These are phyloP conservation scores for Leptographium flavum DNA, from an alignment of 2,329 filamentous ascomycete genomes.

Conservation along the genomic window DNA sequence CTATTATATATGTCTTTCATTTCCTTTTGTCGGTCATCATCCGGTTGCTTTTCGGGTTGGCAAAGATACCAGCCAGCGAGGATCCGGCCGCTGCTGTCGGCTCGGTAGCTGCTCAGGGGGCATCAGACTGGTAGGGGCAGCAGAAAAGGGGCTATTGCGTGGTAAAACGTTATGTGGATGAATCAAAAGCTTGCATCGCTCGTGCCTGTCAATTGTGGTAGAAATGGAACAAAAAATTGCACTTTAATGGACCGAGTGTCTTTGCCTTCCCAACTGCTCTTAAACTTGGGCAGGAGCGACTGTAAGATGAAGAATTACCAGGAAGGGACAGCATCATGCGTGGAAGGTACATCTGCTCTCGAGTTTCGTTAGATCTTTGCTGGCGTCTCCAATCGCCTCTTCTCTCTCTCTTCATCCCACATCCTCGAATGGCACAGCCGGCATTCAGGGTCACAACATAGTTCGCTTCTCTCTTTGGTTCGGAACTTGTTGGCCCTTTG, in stretches of 20 bases:
- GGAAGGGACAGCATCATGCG: too few species aligned
- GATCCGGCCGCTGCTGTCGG: constrained; percentile 1
- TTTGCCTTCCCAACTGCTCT: not conserved
- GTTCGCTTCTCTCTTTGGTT: not conserved
- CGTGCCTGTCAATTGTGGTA: too few species aligned
- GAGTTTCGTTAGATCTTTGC: too few species aligned
- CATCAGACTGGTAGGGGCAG: too few species aligned
- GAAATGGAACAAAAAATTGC: not conserved
- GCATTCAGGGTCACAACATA: not conserved
- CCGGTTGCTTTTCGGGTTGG: not conserved
- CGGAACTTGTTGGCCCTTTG: not conserved
- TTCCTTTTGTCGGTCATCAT: not conserved
- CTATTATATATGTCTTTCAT: not conserved
- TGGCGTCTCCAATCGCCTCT: not conserved
- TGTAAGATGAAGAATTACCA: too few species aligned
- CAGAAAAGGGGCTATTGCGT: too few species aligned
- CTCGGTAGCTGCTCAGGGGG: constrained; percentile 1
- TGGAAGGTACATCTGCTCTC: too few species aligned
- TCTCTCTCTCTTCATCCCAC: not conserved
- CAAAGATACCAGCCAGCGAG: not conserved
- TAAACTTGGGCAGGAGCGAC: too few species aligned
- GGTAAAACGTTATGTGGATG: too few species aligned
- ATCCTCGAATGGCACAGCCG: not conserved
- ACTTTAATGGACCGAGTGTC: not conserved
- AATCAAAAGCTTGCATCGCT: too few species aligned